phyloP scores from a whole-genome alignment of 2,329 filamentous ascomycete species.

The Phyllosticta ampelicida region DNA sequence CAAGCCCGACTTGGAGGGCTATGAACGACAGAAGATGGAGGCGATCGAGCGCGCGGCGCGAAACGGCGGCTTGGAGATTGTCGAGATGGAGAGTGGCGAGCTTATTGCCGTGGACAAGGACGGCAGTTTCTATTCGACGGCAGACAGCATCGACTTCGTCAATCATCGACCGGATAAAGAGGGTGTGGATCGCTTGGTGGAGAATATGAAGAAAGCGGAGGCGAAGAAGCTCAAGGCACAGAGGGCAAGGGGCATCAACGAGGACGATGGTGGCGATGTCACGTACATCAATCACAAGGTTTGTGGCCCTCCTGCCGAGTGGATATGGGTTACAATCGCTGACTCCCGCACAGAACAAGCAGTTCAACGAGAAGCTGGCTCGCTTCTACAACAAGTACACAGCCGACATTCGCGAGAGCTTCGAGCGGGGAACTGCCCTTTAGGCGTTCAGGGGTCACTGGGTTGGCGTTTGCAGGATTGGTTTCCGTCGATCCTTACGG shows the following conservation, averaged over 20 bases:
- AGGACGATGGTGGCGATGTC: conserved; percentile 74
- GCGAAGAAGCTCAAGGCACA: conserved; percentile 78
- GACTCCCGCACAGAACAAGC: conserved; percentile 60
- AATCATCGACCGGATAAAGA: conserved; percentile 81
- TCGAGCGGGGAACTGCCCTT: conserved; percentile 94
- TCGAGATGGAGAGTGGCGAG: conserved; percentile 92
- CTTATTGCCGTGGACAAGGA: conserved; percentile 87
- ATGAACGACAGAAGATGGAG: conserved; percentile 75
- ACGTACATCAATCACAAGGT: conserved; percentile 98
- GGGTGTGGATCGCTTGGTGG: conserved; percentile 77
- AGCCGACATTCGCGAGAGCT: conserved; percentile 89
- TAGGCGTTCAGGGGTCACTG: conserved; percentile 29
- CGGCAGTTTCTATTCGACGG: conserved; percentile 82
- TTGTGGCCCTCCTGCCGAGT: background rate
- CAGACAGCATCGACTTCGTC: conserved; percentile 68
- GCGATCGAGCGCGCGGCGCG: conserved; percentile 77
- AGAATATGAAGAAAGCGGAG: conserved; percentile 79
- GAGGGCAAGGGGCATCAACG: conserved; percentile 61
- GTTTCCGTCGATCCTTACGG: background rate
- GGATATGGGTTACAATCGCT: background rate
- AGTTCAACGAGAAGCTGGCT: conserved; percentile 95
- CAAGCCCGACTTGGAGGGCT: conserved; percentile 67
- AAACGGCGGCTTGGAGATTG: conserved; percentile 76
- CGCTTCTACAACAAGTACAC: conserved; percentile 99
- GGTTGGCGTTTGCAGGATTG: background rate